Evolutionary conservation across 1,139 yeast genomes (phyloP).

Genomic region (Suhomyces choctaworum): DNA sequence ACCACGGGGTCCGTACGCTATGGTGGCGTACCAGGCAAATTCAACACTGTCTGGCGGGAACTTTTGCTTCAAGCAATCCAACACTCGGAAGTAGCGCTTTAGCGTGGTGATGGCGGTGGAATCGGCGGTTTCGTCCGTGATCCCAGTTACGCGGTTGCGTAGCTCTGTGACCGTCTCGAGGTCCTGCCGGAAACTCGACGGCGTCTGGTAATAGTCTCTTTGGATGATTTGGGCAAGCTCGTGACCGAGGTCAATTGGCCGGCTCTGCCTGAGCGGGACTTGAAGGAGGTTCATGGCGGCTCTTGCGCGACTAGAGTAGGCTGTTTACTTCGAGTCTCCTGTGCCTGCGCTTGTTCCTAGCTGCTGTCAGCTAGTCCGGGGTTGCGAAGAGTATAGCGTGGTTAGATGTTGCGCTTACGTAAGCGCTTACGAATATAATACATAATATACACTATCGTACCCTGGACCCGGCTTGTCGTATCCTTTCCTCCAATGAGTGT

Average conservation of each 20-base stretch:
- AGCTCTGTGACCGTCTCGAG: conserved; percentile 37
- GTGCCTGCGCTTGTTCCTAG: no score
- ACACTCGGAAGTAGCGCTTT: conserved; percentile 33
- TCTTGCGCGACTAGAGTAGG: no score
- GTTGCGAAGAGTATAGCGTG: not conserved
- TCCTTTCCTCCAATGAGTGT: not conserved
- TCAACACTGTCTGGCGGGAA: conserved; percentile 47
- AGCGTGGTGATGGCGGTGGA: conserved; percentile 21
- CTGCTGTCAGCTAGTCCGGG: not conserved
- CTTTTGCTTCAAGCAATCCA: conserved; percentile 33
- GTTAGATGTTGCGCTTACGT: no score
- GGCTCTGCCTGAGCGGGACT: conserved; percentile 57
- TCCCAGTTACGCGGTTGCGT: conserved; percentile 24
- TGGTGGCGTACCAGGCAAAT: conserved; percentile 72
- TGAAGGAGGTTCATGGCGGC: conserved; percentile 40
- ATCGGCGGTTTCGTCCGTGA: conserved; percentile 24
- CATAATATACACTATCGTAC: not conserved
- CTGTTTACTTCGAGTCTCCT: no score
- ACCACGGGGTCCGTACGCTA: conserved; percentile 55
- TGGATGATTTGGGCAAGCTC: conserved; percentile 54
- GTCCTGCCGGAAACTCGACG: conserved; percentile 57
- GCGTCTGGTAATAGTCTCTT: conserved; percentile 64
- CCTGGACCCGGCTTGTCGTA: not conserved
- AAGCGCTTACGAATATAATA: no score
- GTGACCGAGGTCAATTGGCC: conserved; percentile 44